Percentiles rank a stretch among this genome's conserved stretches.
Conservation (phyloP, 2,329 filamentous ascomycete genomes). For the Aureobasidium uvarum region DNA sequence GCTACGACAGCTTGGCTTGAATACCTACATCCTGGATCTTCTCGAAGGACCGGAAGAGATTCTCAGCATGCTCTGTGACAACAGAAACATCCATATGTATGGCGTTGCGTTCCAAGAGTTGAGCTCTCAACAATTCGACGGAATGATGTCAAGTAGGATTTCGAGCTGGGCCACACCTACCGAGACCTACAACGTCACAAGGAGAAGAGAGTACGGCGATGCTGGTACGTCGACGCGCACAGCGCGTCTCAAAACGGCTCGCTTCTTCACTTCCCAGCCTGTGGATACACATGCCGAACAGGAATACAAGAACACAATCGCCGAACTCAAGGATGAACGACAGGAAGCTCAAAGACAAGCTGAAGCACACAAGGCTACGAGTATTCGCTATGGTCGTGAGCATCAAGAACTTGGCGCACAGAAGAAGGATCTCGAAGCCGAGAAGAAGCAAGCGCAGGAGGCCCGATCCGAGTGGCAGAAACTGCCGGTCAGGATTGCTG, state of each 20-base stretch:
- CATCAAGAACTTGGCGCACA: conserved; percentile 33
- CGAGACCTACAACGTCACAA: conserved; percentile 62
- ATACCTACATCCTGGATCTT: conserved; percentile 76
- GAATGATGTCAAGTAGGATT: conserved; percentile 60
- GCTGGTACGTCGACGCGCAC: conserved; percentile 68
- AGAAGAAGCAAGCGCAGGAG: conserved; percentile 67
- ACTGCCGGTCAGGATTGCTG: conserved; percentile 69
- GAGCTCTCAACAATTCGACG: conserved; percentile 64
- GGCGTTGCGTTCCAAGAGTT: conserved; percentile 65
- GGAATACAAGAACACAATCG: conserved; percentile 57
- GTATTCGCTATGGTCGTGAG: conserved; percentile 28
- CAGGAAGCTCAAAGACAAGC: conserved; percentile 42
- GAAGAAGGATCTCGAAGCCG: conserved; percentile 47
- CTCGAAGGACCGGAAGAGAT: conserved; percentile 79
- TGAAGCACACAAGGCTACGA: conserved; percentile 30
- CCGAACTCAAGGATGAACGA: conserved; percentile 43
- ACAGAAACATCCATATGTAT: conserved; percentile 65
- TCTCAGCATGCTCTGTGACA: conserved; percentile 81
- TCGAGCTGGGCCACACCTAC: conserved; percentile 67
- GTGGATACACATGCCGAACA: conserved; percentile 65
- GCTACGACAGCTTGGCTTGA: conserved; percentile 62
- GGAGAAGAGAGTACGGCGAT: conserved; percentile 77
- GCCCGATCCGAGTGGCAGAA: conserved; percentile 61
- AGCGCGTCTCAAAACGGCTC: conserved; percentile 59
- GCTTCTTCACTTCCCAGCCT: conserved; percentile 73